Conservation (phyloP, 2,329 filamentous ascomycete genomes). For the Cercospora nicotianae region DNA sequence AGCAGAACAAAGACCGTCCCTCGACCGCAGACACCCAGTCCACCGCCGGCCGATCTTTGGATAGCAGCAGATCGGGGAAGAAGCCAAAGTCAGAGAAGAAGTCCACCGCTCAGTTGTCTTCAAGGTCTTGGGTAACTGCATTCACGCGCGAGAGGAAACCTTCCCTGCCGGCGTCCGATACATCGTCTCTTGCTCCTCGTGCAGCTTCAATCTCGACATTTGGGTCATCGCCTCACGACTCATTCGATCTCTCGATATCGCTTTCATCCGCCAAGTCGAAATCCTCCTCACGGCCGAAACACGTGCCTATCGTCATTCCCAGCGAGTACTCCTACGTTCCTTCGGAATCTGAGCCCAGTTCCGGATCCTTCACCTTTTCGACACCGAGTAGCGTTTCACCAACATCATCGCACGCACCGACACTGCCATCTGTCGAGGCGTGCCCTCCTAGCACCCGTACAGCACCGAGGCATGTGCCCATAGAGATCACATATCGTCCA, state of each 20-base stretch:
- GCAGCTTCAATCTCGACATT: constrained; percentile 17
- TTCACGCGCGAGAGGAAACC: constrained; percentile 21
- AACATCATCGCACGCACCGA: constrained; percentile 8
- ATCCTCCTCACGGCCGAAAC: constrained; percentile 39
- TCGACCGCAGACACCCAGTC: constrained; percentile 18
- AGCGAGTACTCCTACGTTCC: constrained; percentile 37
- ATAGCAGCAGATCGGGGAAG: constrained; percentile 15
- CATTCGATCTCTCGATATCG: constrained; percentile 22
- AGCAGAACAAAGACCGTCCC: constrained; percentile 15
- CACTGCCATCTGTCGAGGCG: constrained; percentile 12
- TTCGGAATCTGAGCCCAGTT: constrained; percentile 18
- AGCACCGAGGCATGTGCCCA: constrained; percentile 50
- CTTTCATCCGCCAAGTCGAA: constrained; percentile 13
- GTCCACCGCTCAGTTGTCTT: constrained; percentile 19
- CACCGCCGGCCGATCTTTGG: constrained; percentile 20
- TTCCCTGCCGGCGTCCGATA: constrained; percentile 17
- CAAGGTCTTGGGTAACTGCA: constrained; percentile 25
- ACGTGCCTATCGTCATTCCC: constrained; percentile 48
- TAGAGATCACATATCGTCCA: constrained; percentile 43
- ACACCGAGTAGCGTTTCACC: constrained; percentile 19
- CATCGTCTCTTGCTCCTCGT: constrained; percentile 10
- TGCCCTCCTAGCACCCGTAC: constrained; percentile 22
- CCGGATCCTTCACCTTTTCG: constrained; percentile 21
- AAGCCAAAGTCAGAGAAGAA: constrained; percentile 23
- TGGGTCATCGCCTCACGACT: constrained; percentile 27